Conservation (phyloP, 177 flowering plant species). For the Vitis hybrid region DNA sequence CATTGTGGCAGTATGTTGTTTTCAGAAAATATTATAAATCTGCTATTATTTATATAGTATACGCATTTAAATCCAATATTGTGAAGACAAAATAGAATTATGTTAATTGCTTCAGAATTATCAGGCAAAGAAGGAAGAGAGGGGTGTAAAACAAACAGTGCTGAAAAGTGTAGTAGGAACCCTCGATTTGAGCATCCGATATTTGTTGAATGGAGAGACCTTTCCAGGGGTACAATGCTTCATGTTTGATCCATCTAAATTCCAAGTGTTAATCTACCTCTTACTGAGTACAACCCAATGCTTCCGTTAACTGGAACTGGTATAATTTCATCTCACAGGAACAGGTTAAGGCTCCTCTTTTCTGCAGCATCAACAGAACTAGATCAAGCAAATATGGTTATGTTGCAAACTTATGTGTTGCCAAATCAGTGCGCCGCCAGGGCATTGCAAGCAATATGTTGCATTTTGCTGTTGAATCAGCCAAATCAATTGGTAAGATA, state of each 20-base stretch:
- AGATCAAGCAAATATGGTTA: slow-evolving; percentile 51
- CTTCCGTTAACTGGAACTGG: background rate
- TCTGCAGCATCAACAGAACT: slow-evolving; percentile 34
- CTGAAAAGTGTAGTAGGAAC: slow-evolving; percentile 79
- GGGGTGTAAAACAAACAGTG: slow-evolving; percentile 38
- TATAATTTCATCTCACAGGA: slow-evolving; percentile 38
- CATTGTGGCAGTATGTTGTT: slow-evolving; percentile 56
- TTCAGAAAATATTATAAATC: background rate
- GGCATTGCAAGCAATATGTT: slow-evolving; percentile 85
- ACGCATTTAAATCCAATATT: background rate
- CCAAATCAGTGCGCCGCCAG: slow-evolving; percentile 69
- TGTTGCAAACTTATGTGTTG: slow-evolving; percentile 68
- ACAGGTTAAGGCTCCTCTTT: slow-evolving; percentile 36
- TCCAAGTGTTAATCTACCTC: slow-evolving; percentile 1
- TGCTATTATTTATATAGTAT: background rate
- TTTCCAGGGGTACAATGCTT: slow-evolving; percentile 71
- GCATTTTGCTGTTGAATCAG: slow-evolving; percentile 54
- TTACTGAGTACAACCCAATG: background rate
- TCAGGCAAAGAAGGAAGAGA: slow-evolving; percentile 61
- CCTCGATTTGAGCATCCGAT: slow-evolving; percentile 63
- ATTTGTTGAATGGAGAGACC: slow-evolving; percentile 57
- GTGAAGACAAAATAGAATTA: background rate
- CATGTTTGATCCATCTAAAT: background rate
- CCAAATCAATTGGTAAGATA: slow-evolving; percentile 52
- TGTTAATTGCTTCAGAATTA: background rate